A percentile compares a stretch with the other conserved stretches of the same genome.
Conservation (phyloP, 768 basidiomycete genomes). For the Fomitopsis pulvina region DNA sequence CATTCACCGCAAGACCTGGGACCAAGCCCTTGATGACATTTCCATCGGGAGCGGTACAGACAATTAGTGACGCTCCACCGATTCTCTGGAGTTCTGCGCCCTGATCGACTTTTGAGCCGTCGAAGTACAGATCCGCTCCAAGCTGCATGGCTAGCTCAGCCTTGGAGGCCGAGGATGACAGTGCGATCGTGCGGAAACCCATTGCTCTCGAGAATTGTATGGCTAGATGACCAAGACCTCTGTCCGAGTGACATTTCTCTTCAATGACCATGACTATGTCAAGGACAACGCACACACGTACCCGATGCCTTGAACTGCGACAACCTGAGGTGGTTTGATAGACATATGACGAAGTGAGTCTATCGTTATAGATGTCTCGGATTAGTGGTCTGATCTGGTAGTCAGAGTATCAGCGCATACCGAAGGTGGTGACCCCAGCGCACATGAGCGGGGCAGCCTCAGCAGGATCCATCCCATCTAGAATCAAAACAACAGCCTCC, state of each 20-base stretch:
- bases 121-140: conserved; percentile 33
- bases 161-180: conserved; percentile 27
- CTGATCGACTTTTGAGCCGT: conserved; percentile 20
- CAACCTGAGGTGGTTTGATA: conserved; percentile 27
- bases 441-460: conserved; percentile 27
- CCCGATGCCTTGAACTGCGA: conserved; percentile 32
- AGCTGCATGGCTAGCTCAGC: conserved; percentile 25
- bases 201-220: conserved; percentile 27
- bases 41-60: conserved; percentile 25
- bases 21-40: conserved; percentile 12
- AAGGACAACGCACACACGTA: background rate
- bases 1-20: conserved; percentile 14
- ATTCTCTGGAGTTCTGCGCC: conserved; percentile 25
- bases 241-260: conserved; percentile 1
- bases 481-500: conserved; percentile 21
- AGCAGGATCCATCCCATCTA: conserved; percentile 20
- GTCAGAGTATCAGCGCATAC: conserved; percentile 1
- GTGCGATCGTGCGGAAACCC: conserved; percentile 30
- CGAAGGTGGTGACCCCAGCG: conserved; percentile 32
- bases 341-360: conserved; percentile 23
- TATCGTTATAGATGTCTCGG: conserved; percentile 21
- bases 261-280: background rate
- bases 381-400: background rate
- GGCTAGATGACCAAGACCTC: conserved; percentile 28
- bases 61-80: conserved; percentile 31